Base-by-base conservation (phyloP, 208 protist genomes). In the Acanthamoeba healyi region DNA sequence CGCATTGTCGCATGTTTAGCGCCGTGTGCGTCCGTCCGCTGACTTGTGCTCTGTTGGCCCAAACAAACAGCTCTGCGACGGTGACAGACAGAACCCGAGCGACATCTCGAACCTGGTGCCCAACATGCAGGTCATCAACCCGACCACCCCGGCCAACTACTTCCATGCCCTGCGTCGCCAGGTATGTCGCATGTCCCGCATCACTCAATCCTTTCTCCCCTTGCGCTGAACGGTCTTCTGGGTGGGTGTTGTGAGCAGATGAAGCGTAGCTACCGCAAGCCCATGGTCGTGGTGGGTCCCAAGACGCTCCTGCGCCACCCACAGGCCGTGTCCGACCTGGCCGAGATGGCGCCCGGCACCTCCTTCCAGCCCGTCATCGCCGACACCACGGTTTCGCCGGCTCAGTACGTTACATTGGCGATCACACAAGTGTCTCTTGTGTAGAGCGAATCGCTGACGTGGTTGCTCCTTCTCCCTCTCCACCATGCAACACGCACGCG, bases 141-240 rank as follows among this genome's bases (percentile, higher is more conserved):
- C 94, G 42, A 94, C 96, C 19, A 97, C 96, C 9, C 96, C 96
- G 61, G 95, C 95, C 24, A 96, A 97, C 54, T 96, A 96, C 87
- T 97, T 97, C 94, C 96, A 97, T 36, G 82, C 82, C 5, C 63
- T 97, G 1, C 67, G 95, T 46, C 72, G 95, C n/a, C 70, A 79
- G 65, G 65, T 74, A 38, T 17, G 10, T n/a, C n/a, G n/a, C n/a
- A n/a, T n/a, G n/a, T n/a, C n/a, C n/a, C n/a, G n/a, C n/a, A n/a
- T n/a, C n/a, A n/a, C n/a, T n/a, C n/a, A n/a, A n/a, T n/a, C 15
- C 49, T 54, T 54, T 54, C 49, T 54, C 15, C 49, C 10, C 49
- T 54, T 54, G 6, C 49, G 49, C 49, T 61, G n/a, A n/a, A n/a
- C n/a, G n/a, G n/a, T n/a, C n/a, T n/a, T n/a, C n/a, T n/a, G n/a